phyloP scores from a whole-genome alignment of 2,329 filamentous ascomycete genomes.

The Cytospora piceae region DNA sequence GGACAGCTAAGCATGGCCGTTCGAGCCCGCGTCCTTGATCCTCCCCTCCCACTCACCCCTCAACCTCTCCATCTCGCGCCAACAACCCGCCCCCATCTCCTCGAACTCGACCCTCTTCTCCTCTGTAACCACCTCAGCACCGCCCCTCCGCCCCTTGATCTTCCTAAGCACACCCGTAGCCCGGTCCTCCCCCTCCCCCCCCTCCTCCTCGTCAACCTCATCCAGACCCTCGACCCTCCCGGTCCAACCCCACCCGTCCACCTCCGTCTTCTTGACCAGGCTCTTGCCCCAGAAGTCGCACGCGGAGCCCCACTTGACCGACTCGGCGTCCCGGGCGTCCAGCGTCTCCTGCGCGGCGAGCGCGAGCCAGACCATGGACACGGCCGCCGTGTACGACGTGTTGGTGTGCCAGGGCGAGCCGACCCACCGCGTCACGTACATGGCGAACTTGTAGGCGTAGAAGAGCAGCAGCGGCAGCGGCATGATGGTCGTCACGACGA shows the following conservation, averaged over 20 bases:
- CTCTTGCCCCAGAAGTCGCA: slow-evolving; percentile 61
- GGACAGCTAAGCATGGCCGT: background rate
- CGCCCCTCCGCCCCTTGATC: slow-evolving; percentile 62
- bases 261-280: slow-evolving; percentile 75
- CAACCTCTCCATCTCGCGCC: slow-evolving; percentile 74
- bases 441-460: slow-evolving; percentile 67
- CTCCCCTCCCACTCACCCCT: slow-evolving; percentile 66
- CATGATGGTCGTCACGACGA: slow-evolving; percentile 82
- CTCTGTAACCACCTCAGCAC: slow-evolving; percentile 60
- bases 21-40: slow-evolving; percentile 33
- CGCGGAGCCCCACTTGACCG: slow-evolving; percentile 84
- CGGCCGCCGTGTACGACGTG: slow-evolving; percentile 75
- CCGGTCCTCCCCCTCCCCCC: slow-evolving; percentile 43
- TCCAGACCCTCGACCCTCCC: slow-evolving; percentile 58
- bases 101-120: slow-evolving; percentile 66
- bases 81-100: slow-evolving; percentile 61
- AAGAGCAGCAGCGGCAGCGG: slow-evolving; percentile 72
- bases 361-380: slow-evolving; percentile 76
- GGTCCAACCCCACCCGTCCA: slow-evolving; percentile 82
- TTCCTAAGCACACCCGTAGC: slow-evolving; percentile 53
- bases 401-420: slow-evolving; percentile 89
- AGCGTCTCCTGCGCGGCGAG: slow-evolving; percentile 68
- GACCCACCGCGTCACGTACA: slow-evolving; percentile 73
- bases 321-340: slow-evolving; percentile 57
- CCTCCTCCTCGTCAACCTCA: slow-evolving; percentile 33